Evolutionary conservation across 225 moss, liverwort and hornwort genomes (phyloP), one percentile per base, ranked within the genome.

Genomic region (Bryum argenteum): DNA sequence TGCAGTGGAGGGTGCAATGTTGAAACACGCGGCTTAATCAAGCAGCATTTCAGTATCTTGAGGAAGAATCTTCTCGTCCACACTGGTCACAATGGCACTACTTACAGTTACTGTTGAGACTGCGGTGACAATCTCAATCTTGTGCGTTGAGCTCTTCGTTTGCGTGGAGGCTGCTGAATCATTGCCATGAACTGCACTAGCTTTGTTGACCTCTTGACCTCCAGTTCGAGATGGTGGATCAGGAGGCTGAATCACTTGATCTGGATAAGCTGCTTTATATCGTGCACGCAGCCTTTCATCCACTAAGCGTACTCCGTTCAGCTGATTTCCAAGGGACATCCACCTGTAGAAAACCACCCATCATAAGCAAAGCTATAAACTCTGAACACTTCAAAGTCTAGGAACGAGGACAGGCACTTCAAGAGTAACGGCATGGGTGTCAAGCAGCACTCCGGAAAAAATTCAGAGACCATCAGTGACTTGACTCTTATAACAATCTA

Each of bases 241-340:
- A 24, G 88, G 70, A 61, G 98, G 98, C 42, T 98, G 94, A 55
- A 98, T 81, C 60, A 91, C 94, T 71, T 79, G 86, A 22, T 92
- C 98, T 37, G 98, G 94, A 77, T 92, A 98, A 38, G 94, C 94
- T 73, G 85, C 79, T 84, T 92, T 94, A 66, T 91, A 98, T 9
- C 98, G 91, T 72, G 87, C 80, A 66, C 98, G 90, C 73, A 98
- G 81, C 22, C 91, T 92, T 82, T 94, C 98, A 67, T 98, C 98
- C 11, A 98, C 98, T 24, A 98, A 89, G 66, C 98, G 94, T 20
- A 98, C 98, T 71, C 98, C 98, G 60, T 85, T 88, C 67, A 98
- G 79, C 79, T 98, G 98, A 71, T 98, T 98, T 45, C 98, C 98
- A 55, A 98, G 81, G 1, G 98, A 98, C 78, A 98, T 98, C 98